Evolutionary conservation across 225 moss, liverwort and hornwort species (phyloP).

Genomic region (Ulota crispa): DNA sequence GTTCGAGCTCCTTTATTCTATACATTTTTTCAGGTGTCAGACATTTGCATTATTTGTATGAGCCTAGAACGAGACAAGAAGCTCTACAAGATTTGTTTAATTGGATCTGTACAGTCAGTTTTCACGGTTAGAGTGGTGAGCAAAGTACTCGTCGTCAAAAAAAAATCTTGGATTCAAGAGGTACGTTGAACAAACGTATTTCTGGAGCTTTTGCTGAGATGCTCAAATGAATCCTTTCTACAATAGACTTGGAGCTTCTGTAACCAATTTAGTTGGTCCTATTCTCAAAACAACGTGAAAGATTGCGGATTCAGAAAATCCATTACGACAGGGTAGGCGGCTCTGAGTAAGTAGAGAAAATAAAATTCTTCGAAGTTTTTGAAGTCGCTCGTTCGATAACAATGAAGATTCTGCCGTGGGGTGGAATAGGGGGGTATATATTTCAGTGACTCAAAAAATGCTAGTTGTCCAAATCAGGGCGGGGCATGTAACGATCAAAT

Average conservation of each 20-base stretch:
- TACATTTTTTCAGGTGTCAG: neutral
- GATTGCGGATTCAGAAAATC: neutral
- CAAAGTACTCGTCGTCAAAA: rapidly evolving
- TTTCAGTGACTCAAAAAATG: neutral
- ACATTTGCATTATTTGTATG: neutral
- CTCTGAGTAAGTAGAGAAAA: neutral
- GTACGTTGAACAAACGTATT: neutral
- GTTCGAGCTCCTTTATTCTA: neutral
- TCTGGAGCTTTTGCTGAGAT: neutral
- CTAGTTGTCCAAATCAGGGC: neutral
- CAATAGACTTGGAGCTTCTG: neutral
- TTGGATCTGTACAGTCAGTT: neutral
- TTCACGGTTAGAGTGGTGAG: neutral
- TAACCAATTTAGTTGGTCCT: neutral
- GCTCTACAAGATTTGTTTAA: neutral
- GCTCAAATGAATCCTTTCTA: neutral
- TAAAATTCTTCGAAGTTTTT: neutral
- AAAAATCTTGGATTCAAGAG: neutral
- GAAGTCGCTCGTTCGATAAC: neutral
- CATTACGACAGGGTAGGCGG: neutral
- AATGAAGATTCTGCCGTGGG: neutral
- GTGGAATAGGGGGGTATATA: too few relatives aligned
- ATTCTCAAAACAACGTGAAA: neutral
- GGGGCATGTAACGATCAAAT: neutral
- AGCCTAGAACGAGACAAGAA: neutral